phyloP scores from a whole-genome alignment of 371 early-diverging fungal genomes.

The Mucor irregularis region DNA sequence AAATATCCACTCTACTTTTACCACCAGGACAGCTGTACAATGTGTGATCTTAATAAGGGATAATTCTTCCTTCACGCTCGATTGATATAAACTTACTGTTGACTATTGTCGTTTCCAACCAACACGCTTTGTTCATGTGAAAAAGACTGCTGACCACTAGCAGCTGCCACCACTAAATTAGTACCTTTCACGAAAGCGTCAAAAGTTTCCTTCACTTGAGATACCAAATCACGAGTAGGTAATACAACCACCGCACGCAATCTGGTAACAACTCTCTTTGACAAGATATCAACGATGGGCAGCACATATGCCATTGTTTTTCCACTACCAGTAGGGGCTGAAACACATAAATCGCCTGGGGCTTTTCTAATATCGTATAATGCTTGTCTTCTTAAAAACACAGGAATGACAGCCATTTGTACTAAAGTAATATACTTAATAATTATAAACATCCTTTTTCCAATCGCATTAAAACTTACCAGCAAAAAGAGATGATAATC shows the following conservation, averaged over 20 bases:
- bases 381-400: conserved; percentile 61
- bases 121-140: conserved; percentile 73
- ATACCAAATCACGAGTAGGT: conserved; percentile 89
- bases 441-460: background rate
- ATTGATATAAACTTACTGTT: too few relatives aligned
- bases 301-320: conserved; percentile 97
- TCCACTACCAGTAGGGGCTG: conserved; percentile 96
- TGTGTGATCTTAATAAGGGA: background rate
- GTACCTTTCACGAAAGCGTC: conserved; percentile 76
- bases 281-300: conserved; percentile 86
- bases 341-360: conserved; percentile 85
- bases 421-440: conserved; percentile 42
- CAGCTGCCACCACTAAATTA: conserved; percentile 68
- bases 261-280: conserved; percentile 68
- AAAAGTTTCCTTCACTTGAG: conserved; percentile 85
- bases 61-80: background rate
- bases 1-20: conserved; percentile 79
- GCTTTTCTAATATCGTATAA: conserved; percentile 53
- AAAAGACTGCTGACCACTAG: conserved; percentile 79
- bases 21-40: conserved; percentile 52
- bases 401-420: conserved; percentile 86
- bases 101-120: conserved; percentile 47
- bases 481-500: conserved; percentile 81
- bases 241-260: conserved; percentile 86
- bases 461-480: conserved; percentile 19